Evolutionary conservation across 805 yeast species (phyloP).

Genomic region (Yarrowia deformans): DNA sequence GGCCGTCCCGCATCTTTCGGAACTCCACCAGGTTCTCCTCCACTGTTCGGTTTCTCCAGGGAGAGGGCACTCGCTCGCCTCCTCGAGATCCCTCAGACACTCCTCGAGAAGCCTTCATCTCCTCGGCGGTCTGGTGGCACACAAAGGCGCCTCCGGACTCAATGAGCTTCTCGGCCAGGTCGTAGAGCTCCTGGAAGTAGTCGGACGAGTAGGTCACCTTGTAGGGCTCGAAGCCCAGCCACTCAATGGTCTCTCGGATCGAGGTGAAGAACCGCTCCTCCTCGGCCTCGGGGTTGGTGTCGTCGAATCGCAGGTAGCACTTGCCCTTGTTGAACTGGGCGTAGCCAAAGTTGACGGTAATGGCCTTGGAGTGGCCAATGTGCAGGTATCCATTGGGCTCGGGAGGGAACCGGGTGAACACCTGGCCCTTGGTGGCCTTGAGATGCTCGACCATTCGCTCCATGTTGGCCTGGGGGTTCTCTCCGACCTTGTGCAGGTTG

Average conservation of each 20-base stretch:
- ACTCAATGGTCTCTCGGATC: slow-evolving; percentile 80
- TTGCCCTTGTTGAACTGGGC: slow-evolving; percentile 86
- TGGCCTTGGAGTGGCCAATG: slow-evolving; percentile 98
- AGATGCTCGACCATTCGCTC: slow-evolving; percentile 84
- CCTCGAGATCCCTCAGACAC: slow-evolving; percentile 92
- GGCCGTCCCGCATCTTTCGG: slow-evolving; percentile 90
- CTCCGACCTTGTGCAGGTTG: slow-evolving; percentile 93
- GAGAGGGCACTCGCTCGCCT: slow-evolving; percentile 86
- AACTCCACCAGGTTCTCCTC: slow-evolving; percentile 83
- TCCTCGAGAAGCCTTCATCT: slow-evolving; percentile 90
- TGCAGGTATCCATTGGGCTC: slow-evolving; percentile 98
- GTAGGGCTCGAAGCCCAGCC: slow-evolving; percentile 97
- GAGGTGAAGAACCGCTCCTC: slow-evolving; percentile 89
- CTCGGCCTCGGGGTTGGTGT: slow-evolving; percentile 98
- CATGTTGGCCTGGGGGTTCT: slow-evolving; percentile 88
- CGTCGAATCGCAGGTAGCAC: slow-evolving; percentile 94
- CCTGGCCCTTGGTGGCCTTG: slow-evolving; percentile 78
- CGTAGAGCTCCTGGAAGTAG: slow-evolving; percentile 88
- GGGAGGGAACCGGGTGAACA: slow-evolving; percentile 95
- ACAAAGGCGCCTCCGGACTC: slow-evolving; percentile 79
- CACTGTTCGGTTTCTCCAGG: slow-evolving; percentile 70
- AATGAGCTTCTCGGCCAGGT: slow-evolving; percentile 84
- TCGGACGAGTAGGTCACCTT: slow-evolving; percentile 95
- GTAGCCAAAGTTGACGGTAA: slow-evolving; percentile 97
- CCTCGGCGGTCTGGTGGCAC: slow-evolving; percentile 91